A percentile compares a stretch with the other conserved stretches of the same genome.
These are phyloP conservation scores for Malus sieversii DNA, from an alignment of 306 rosid genomes.

Conservation along the genomic window DNA sequence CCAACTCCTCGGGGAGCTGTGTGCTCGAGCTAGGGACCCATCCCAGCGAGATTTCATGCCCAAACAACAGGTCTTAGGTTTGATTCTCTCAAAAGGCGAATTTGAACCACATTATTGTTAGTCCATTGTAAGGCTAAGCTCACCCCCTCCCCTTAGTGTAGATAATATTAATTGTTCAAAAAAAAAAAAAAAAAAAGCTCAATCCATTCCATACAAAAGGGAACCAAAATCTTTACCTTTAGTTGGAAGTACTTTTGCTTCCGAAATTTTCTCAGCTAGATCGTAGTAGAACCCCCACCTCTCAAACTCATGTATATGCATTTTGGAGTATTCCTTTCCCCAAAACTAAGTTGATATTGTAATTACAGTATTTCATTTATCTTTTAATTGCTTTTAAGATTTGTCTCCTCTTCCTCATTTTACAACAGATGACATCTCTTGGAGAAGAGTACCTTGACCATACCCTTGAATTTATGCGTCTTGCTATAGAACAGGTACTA, in stretches of 20 bases:
- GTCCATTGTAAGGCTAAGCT: no score
- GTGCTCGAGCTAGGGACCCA: no score
- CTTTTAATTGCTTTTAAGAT: not conserved
- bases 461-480: conserved; percentile 55
- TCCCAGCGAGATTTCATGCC: no score
- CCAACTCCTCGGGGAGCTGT: no score
- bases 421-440: conserved; percentile 28
- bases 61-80: no score
- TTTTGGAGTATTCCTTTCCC: not conserved
- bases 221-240: not conserved
- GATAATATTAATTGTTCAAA: no score
- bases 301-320: not conserved
- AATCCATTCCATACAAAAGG: no score
- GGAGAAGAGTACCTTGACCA: conserved; percentile 15
- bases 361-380: not conserved
- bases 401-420: not conserved
- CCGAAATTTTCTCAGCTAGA: not conserved
- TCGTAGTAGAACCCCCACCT: not conserved
- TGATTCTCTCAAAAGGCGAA: no score
- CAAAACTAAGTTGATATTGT: not conserved
- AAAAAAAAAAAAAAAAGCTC: no score
- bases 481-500: conserved; percentile 65
- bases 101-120: no score
- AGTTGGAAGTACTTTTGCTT: not conserved
- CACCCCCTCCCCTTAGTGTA: no score